A percentile compares a stretch with the other conserved stretches of the same genome.
phyloP scores from a whole-genome alignment of 2,329 filamentous ascomycete genomes.

The Malbranchea cinnamomea region DNA sequence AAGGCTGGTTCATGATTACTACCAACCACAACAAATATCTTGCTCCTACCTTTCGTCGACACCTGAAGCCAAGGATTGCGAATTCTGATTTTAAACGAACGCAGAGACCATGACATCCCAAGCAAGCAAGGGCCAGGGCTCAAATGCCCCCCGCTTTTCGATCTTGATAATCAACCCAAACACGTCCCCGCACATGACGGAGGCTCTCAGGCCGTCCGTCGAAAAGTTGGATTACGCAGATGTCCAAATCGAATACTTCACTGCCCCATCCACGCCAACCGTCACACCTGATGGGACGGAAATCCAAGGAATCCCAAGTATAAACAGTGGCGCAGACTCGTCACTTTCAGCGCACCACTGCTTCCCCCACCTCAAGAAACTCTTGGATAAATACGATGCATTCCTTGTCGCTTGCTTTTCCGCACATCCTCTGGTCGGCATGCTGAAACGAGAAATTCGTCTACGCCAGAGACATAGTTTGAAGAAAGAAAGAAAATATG shows the following conservation, averaged over 20 bases:
- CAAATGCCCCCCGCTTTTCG: too few species aligned
- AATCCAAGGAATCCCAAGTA: constrained; percentile 49
- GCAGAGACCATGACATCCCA: too few species aligned
- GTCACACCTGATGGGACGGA: constrained; percentile 17
- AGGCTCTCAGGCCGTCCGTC: constrained; percentile 26
- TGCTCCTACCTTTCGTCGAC: too few species aligned
- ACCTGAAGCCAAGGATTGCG: too few species aligned
- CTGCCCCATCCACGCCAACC: constrained; percentile 18
- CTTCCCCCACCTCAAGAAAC: constrained; percentile 36
- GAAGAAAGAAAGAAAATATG: constrained; percentile 33
- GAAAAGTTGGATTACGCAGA: constrained; percentile 21
- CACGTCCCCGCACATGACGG: constrained; percentile 30
- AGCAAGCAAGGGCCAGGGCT: too few species aligned
- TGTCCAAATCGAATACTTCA: constrained; percentile 26
- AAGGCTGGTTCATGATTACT: too few species aligned
- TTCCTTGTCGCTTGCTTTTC: constrained; percentile 83
- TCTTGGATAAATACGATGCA: constrained; percentile 42
- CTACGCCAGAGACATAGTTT: constrained; percentile 12
- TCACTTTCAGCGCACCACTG: constrained; percentile 47
- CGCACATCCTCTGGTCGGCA: constrained; percentile 58
- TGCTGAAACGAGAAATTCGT: constrained; percentile 36
- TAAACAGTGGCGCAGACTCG: constrained; percentile 62
- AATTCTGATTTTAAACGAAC: too few species aligned
- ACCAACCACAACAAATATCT: too few species aligned
- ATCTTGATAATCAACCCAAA: constrained; percentile 33